phyloP scores from a whole-genome alignment of 345 rosid genomes.

The Murraya paniculata region DNA sequence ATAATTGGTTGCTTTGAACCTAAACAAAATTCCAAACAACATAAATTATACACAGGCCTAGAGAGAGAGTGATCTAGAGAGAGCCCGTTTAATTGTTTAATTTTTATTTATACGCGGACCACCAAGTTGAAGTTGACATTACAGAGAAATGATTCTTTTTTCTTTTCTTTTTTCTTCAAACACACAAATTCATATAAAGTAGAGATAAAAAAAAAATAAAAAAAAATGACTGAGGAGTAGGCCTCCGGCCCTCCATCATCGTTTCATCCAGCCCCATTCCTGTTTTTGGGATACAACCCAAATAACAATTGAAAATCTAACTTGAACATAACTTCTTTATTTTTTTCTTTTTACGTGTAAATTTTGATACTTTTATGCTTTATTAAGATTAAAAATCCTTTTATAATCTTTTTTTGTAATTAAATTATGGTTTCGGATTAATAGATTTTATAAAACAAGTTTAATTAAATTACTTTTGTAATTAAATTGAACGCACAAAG shows the following conservation, averaged over 20 bases:
- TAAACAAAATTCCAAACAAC: slow-evolving; percentile 32
- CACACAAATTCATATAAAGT: not conserved
- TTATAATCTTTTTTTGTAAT: too few species aligned
- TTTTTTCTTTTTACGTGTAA: too few species aligned
- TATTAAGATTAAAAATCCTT: too few species aligned
- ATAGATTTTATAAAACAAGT: too few species aligned
- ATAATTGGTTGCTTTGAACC: slow-evolving; percentile 34
- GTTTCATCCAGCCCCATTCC: not conserved
- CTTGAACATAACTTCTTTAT: not conserved
- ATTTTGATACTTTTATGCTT: too few species aligned
- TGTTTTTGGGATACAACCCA: not conserved
- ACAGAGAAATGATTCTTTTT: not conserved
- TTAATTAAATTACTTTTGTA: too few species aligned
- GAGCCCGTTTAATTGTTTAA: not conserved
- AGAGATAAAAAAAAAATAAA: not conserved
- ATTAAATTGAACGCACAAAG: too few species aligned
- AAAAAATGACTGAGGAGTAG: not conserved
- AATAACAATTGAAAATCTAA: not conserved
- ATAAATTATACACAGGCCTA: not conserved
- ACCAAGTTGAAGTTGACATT: slow-evolving; percentile 7
- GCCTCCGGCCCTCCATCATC: not conserved
- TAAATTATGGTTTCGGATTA: too few species aligned
- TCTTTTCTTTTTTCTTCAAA: not conserved
- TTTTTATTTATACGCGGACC: not conserved
- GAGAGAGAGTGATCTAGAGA: not conserved